Conservation (phyloP, 2,329 filamentous ascomycete genomes). For the Microcyclospora tardicrescens region DNA sequence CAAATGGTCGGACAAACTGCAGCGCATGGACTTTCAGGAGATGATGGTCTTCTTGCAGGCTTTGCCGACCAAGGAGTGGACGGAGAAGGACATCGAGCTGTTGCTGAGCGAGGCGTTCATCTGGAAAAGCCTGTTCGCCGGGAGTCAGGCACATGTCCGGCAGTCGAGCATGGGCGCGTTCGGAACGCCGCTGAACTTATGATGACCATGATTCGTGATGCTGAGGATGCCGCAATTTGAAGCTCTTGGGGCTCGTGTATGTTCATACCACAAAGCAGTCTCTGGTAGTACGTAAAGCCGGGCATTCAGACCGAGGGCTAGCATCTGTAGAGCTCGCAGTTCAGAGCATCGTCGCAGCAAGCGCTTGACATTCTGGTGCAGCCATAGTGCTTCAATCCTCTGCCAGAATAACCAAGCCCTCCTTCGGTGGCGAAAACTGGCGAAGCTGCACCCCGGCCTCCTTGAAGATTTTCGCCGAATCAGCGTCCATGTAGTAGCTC, state of each 20-base stretch:
- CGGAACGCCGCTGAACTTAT: conserved; percentile 8
- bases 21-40: conserved; percentile 97
- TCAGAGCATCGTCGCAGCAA: too few relatives aligned
- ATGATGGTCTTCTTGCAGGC: conserved; percentile 99
- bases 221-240: too few relatives aligned
- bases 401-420: conserved; percentile 18
- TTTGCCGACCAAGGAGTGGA: conserved; percentile 85
- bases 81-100: conserved; percentile 94
- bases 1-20: conserved; percentile 91
- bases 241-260: too few relatives aligned
- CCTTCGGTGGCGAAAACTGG: conserved; percentile 59
- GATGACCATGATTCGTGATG: background rate
- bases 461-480: conserved; percentile 63
- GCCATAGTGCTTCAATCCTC: too few relatives aligned
- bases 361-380: too few relatives aligned
- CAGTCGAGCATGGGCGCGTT: conserved; percentile 10
- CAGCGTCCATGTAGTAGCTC: conserved; percentile 84
- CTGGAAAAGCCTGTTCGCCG: conserved; percentile 95
- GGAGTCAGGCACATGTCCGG: conserved; percentile 72
- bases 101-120: conserved; percentile 94
- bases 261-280: too few relatives aligned
- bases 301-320: too few relatives aligned
- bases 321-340: too few relatives aligned
- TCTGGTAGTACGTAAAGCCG: too few relatives aligned
- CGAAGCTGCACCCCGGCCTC: conserved; percentile 73